These are phyloP conservation scores for Rhododendron griersonianum DNA, from an alignment of 148 eudicot genomes.

Conservation along the genomic window DNA sequence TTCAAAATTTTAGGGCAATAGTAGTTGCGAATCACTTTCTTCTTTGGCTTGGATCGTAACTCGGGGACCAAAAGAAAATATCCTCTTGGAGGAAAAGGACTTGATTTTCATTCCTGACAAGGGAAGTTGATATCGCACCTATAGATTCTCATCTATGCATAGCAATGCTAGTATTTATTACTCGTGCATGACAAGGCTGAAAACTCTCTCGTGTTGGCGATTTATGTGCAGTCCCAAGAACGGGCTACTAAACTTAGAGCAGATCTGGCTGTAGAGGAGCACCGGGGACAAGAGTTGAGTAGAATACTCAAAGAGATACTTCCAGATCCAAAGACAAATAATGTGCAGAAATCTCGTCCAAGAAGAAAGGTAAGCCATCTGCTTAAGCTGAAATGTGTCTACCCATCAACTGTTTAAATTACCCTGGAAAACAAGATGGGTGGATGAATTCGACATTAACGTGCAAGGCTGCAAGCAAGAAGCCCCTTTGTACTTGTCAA, in stretches of 20 bases:
- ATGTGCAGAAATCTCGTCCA: conserved; percentile 51
- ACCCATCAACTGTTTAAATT: not conserved
- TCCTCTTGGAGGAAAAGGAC: not conserved
- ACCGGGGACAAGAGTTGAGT: conserved; percentile 68
- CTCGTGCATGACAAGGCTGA: not conserved
- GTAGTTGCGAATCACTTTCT: not conserved
- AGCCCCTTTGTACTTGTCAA: not conserved
- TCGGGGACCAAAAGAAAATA: not conserved
- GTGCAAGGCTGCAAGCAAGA: not conserved
- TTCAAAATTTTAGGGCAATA: not conserved
- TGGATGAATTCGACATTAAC: not conserved
- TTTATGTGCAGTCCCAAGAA: conserved; percentile 70
- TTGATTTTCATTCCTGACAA: not conserved
- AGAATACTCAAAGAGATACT: conserved; percentile 64
- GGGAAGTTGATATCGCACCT: not conserved
- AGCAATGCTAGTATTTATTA: not conserved
- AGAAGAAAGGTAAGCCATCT: conserved; percentile 57
- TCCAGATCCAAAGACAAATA: conserved; percentile 59
- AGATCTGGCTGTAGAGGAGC: conserved; percentile 84
- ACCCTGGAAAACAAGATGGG: not conserved
- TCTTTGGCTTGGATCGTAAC: not conserved
- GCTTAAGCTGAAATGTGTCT: not conserved
- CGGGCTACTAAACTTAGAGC: conserved; percentile 89
- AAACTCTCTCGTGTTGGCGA: not conserved
- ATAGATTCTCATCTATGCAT: not conserved